phyloP scores from a whole-genome alignment of 352 stramenopile species.

The Pythium sukuiense region DNA sequence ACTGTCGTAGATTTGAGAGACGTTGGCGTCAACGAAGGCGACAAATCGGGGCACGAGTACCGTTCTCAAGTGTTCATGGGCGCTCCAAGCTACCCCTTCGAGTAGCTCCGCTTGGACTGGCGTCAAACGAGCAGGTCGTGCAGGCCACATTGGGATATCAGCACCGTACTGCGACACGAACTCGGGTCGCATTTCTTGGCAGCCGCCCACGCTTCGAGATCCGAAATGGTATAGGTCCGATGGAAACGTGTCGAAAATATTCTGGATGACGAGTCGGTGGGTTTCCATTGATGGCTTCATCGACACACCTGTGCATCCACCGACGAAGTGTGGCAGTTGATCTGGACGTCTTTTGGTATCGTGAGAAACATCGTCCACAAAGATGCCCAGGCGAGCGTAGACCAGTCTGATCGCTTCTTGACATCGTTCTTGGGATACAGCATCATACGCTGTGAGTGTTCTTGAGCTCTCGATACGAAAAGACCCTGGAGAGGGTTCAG shows the following conservation, averaged over 20 bases:
- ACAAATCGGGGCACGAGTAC: slow-evolving; percentile 54
- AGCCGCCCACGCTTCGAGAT: not conserved
- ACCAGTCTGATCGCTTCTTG: not conserved
- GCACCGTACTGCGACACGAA: slow-evolving; percentile 44
- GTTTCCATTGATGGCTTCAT: not conserved
- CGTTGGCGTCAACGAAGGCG: slow-evolving; percentile 36
- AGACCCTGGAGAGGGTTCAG: slow-evolving; percentile 1
- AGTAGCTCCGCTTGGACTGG: slow-evolving; percentile 25
- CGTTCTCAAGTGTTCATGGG: slow-evolving; percentile 38
- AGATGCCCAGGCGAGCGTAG: slow-evolving; percentile 5
- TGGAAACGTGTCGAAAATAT: slow-evolving; percentile 12
- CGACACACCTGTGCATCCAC: not conserved
- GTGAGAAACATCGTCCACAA: not conserved
- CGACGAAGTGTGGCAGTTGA: slow-evolving; percentile 9
- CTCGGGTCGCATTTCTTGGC: slow-evolving; percentile 41
- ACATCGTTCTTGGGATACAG: not conserved
- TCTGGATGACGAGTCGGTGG: not conserved
- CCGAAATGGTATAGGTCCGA: not conserved
- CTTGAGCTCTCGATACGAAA: slow-evolving; percentile 24
- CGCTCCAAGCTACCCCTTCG: slow-evolving; percentile 36
- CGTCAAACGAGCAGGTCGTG: slow-evolving; percentile 15
- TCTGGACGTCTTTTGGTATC: not conserved
- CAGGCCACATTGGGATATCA: slow-evolving; percentile 39
- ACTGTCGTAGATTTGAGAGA: slow-evolving; percentile 37
- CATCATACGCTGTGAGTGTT: slow-evolving; percentile 4